Evolutionary conservation across 345 rosid genomes (phyloP).

Genomic region (Populus deltoides): DNA sequence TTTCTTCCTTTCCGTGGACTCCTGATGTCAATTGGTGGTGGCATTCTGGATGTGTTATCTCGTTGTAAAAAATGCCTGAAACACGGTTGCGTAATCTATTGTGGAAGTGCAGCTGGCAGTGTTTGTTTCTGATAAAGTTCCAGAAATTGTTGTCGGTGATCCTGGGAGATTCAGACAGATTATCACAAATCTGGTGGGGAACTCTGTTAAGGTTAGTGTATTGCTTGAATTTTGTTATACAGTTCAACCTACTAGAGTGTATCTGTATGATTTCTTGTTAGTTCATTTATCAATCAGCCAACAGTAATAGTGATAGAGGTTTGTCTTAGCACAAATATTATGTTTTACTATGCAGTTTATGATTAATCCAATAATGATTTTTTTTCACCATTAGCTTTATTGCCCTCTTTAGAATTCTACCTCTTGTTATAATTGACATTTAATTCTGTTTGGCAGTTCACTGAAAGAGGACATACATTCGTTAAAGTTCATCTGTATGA

Average conservation of each 20-base stretch:
- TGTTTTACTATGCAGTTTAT: background rate
- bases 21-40: constrained; percentile 12
- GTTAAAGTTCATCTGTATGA: constrained; percentile 84
- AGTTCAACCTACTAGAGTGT: background rate
- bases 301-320: background rate
- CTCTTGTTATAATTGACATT: constrained; percentile 1
- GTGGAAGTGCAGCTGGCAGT: constrained; percentile 75
- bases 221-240: background rate
- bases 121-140: constrained; percentile 84
- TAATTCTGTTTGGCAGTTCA: constrained; percentile 57
- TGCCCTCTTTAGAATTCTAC: background rate
- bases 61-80: background rate
- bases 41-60: constrained; percentile 5
- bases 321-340: background rate
- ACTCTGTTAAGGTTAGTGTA: constrained; percentile 83
- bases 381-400: background rate
- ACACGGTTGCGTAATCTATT: constrained; percentile 8
- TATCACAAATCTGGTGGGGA: constrained; percentile 90
- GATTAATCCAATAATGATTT: background rate
- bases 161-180: constrained; percentile 98
- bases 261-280: background rate
- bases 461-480: constrained; percentile 89
- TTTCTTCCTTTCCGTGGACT: constrained; percentile 2
- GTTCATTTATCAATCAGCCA: background rate
- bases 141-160: constrained; percentile 80